Evolutionary conservation across 345 rosid species (phyloP), one percentile per base, ranked within the genome.

Genomic region (Lepidium africanum): DNA sequence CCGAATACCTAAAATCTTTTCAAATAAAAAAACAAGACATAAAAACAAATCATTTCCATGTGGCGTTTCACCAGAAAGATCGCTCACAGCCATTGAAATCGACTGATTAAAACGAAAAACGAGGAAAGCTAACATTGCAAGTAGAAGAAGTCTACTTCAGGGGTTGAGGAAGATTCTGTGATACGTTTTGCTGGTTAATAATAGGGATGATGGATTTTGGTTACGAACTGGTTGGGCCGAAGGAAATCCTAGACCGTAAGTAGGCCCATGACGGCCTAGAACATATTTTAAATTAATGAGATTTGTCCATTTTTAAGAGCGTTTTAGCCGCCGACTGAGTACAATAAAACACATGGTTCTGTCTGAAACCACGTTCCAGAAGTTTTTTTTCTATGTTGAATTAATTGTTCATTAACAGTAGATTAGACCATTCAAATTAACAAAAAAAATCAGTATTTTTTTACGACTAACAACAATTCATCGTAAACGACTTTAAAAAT

Each of bases 351-450:
- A 60, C 74, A 50, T 63, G 70, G 49, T 51, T 14, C 14, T 36
- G 63, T 71, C 75, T 45, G 56, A 71, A 71, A 15, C 42, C 63
- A 51, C 43, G 69, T 43, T 71, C 27, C 30, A 48, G 52, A 70
- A 48, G 48, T 23, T 15, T 10, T 55, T 10, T 55, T 54, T n/a
- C n/a, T 12, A 67, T 42, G 12, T 39, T 39, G 19, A 16, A 16
- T 43, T 19, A 59, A 13, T 48, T 11, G 40, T 15, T 25, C 6
- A 13, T 25, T 35, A 46, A 46, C 8, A 42, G 7, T 42, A 67
- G 11, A 36, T 1, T 6, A n/a, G 58, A 25, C 40, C 43, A 42
- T 5, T 45, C 6, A 27, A 32, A 27, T 9, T 5, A 2, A 59
- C 27, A 54, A 9, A 15, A 30, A 30, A 30, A 3, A 25, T 1